Base-by-base conservation (phyloP, 2,329 filamentous ascomycete species). In the Graphilbum fragrans region DNA sequence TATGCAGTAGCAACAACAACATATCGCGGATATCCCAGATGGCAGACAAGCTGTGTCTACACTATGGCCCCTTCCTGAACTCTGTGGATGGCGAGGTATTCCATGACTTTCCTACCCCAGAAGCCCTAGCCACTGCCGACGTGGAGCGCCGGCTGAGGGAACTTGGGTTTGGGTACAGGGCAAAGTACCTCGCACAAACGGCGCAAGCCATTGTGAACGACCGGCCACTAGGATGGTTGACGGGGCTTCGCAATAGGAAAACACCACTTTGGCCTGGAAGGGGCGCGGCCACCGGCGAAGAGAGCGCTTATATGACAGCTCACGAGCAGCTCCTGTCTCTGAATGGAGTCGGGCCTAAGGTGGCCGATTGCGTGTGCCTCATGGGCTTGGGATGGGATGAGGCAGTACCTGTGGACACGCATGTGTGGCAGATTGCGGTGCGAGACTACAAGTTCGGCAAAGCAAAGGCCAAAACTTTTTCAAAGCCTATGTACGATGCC, bases 1-100 rank as follows among this genome's bases (percentile, higher is more conserved):
- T 98, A 49, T 98, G 92, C 69, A 95, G 88, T 61, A 94, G 87
- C 62, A 98, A 98, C 63, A 98, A 98, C 64, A 95, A 98, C 57
- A 98, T 98, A 46, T 74, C 80, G 2, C 77, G 92, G 32, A 98
- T 98, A 57, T 90, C 85, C 5, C 85, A 93, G 61, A 98, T 98
- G 92, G 87, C 83, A 53, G 80, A 93, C 51, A 96, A 94, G 53
- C 67, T 98, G 12, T 98, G 93, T 57, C 59, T 74, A 22, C 74
- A 93, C 54, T 98, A 95, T 53, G 92, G 92, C 0, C 74, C 79
- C 0, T 65, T 85, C 4, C 74, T 96, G 41, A 84, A 76, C 1
- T 69, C 78, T 34, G 59, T 94, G 41, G 80, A 77, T 22, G 73
- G 75, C 27, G 72, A 80, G 41, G 60, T 79, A 4, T 92, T 92